phyloP scores from a whole-genome alignment of 352 stramenopile species.

The Globisporangium lucens region DNA sequence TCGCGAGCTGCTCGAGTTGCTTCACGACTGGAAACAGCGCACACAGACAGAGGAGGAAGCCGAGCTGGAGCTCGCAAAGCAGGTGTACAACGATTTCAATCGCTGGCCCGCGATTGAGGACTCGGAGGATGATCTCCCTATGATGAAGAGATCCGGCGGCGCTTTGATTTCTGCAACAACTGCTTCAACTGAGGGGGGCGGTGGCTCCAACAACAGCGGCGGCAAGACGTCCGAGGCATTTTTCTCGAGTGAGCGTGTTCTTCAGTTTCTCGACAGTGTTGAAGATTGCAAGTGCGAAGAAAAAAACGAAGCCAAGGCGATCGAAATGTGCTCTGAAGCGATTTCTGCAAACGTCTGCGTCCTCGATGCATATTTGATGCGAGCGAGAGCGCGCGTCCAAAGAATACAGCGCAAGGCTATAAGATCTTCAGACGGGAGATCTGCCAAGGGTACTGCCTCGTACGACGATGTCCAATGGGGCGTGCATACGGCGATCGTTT shows the following conservation, averaged over 20 bases:
- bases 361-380: conserved; percentile 17
- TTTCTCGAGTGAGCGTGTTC: conserved; percentile 15
- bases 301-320: conserved; percentile 4
- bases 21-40: conserved; percentile 23
- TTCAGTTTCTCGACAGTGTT: conserved; percentile 1
- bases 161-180: neutral
- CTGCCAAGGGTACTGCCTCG: neutral
- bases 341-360: conserved; percentile 21
- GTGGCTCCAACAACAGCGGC: neutral
- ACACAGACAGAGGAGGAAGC: conserved; percentile 20
- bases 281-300: neutral
- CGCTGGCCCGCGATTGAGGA: conserved; percentile 36
- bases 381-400: conserved; percentile 15
- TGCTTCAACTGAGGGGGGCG: neutral
- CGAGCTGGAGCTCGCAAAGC: conserved; percentile 24
- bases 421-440: neutral
- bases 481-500: neutral
- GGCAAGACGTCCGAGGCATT: neutral
- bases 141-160: neutral
- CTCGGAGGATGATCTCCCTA: neutral
- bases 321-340: conserved; percentile 19
- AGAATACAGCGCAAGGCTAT: conserved; percentile 8
- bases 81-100: conserved; percentile 40
- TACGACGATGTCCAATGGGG: conserved; percentile 13
- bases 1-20: conserved; percentile 25